A percentile compares a stretch with the other conserved stretches of the same genome.
Conservation (phyloP, 257 asterid species). For the Catharanthus roseus region DNA sequence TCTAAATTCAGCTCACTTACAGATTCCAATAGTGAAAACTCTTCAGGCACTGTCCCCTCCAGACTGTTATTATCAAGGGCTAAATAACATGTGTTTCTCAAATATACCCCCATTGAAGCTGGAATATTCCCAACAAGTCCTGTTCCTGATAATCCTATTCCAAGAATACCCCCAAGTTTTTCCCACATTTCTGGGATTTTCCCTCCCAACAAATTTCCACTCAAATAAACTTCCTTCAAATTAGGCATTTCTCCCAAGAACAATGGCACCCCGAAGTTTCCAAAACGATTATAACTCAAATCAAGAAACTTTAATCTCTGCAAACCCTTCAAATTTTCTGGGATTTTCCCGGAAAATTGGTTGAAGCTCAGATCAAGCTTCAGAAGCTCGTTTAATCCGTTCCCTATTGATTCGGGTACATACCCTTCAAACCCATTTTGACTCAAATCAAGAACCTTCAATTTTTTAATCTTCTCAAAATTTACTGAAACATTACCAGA, state of each 20-base stretch:
- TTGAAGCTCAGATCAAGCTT: slow-evolving; percentile 71
- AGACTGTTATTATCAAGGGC: slow-evolving; percentile 71
- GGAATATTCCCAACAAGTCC: slow-evolving; percentile 77
- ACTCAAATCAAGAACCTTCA: slow-evolving; percentile 69
- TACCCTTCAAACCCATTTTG: slow-evolving; percentile 41
- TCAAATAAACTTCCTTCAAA: slow-evolving; percentile 62
- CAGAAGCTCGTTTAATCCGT: slow-evolving; percentile 32
- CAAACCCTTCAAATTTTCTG: slow-evolving; percentile 37
- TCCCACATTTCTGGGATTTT: slow-evolving; percentile 71
- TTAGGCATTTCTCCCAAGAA: slow-evolving; percentile 46
- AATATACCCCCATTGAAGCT: slow-evolving; percentile 48
- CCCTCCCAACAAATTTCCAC: slow-evolving; percentile 70
- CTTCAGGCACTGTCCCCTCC: slow-evolving; percentile 63
- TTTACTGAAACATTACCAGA: slow-evolving; percentile 33
- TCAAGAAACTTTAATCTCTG: slow-evolving; percentile 58
- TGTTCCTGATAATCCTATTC: slow-evolving; percentile 51
- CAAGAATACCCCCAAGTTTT: slow-evolving; percentile 45
- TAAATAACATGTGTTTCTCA: slow-evolving; percentile 46
- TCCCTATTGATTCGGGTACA: slow-evolving; percentile 51
- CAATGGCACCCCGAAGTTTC: slow-evolving; percentile 52
- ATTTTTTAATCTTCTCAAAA: slow-evolving; percentile 34
- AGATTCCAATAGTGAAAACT: slow-evolving; percentile 47
- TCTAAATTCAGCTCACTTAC: slow-evolving; percentile 65
- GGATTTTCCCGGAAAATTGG: slow-evolving; percentile 54
- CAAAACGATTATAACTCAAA: slow-evolving; percentile 51